These are phyloP conservation scores for Kodamaea kaohsiungensis DNA, from an alignment of 805 yeast species.

Conservation along the genomic window DNA sequence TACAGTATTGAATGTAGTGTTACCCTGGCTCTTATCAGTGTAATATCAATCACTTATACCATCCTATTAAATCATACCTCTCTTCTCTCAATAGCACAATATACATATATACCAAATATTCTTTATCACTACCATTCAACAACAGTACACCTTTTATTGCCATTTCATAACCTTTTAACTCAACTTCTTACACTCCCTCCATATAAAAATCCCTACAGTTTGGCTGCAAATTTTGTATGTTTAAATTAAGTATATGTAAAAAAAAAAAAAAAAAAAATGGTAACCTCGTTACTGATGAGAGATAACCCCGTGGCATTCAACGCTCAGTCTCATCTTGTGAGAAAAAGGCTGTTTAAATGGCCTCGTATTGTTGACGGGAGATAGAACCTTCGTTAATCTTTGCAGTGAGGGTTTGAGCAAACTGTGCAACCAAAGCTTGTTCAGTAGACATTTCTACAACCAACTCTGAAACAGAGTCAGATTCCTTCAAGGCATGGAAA, in stretches of 20 bases:
- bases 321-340: background rate
- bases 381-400: constrained; percentile 22
- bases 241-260: background rate
- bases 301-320: background rate
- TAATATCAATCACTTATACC: no score
- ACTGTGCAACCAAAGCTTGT: constrained; percentile 18
- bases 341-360: background rate
- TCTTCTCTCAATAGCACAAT: no score
- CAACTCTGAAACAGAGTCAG: constrained; percentile 18
- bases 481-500: constrained; percentile 20
- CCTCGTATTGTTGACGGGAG: constrained; percentile 9
- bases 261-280: background rate
- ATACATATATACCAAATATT: no score
- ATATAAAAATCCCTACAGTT: background rate
- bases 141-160: no score
- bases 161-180: no score
- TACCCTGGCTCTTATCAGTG: no score
- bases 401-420: constrained; percentile 19
- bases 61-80: no score
- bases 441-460: constrained; percentile 21
- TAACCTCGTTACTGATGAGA: background rate
- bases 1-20: no score
- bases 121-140: no score
- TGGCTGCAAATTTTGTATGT: background rate
- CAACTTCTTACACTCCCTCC: no score